Percentiles rank a stretch among this genome's conserved stretches.
These are phyloP conservation scores for Metschnikowia amazonensis DNA, from an alignment of 805 yeast genomes.

Conservation along the genomic window DNA sequence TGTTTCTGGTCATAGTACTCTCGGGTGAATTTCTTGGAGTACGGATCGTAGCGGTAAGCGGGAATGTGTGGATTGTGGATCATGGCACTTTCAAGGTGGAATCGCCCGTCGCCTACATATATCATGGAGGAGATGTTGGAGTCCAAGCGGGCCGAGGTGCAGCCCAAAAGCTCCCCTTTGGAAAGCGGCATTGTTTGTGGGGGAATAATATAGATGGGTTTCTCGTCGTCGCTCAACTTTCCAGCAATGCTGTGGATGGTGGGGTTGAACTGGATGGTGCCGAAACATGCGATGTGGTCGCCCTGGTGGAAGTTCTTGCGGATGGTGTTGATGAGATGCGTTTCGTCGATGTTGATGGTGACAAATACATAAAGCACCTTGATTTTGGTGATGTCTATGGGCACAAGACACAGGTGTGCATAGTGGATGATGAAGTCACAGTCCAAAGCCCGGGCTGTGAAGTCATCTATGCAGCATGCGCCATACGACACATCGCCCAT, in stretches of 20 bases:
- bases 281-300: constrained; percentile 74
- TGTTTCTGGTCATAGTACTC: constrained; percentile 87
- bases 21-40: constrained; percentile 82
- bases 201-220: constrained; percentile 61
- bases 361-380: constrained; percentile 95
- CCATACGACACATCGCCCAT: constrained; percentile 99
- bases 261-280: constrained; percentile 96
- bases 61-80: constrained; percentile 92
- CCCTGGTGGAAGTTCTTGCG: constrained; percentile 64
- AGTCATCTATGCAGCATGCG: constrained; percentile 97
- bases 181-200: constrained; percentile 93
- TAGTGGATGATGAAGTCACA: constrained; percentile 95
- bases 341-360: constrained; percentile 82
- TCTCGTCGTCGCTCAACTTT: constrained; percentile 49
- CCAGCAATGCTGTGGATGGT: constrained; percentile 76
- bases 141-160: constrained; percentile 83
- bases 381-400: constrained; percentile 85
- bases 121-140: constrained; percentile 70
- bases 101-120: constrained; percentile 93
- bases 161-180: constrained; percentile 93
- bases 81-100: constrained; percentile 94
- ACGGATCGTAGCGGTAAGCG: constrained; percentile 94
- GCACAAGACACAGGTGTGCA: constrained; percentile 96
- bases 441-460: constrained; percentile 84
- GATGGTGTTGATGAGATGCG: constrained; percentile 75